Evolutionary conservation across 768 basidiomycete species (phyloP).

Genomic region (Amanita thiersii): DNA sequence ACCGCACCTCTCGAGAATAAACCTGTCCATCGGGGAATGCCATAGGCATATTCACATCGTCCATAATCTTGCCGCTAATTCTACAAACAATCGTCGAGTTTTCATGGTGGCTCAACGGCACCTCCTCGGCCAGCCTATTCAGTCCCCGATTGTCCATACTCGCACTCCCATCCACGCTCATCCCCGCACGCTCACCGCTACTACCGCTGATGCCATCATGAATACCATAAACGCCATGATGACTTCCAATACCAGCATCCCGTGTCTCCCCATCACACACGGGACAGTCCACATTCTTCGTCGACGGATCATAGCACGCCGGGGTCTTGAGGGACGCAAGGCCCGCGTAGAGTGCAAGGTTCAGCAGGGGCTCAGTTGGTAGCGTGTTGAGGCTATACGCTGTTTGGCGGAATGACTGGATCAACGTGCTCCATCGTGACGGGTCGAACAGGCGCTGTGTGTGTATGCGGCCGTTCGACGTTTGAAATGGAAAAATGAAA

Average conservation of each 20-base stretch:
- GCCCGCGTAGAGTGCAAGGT: constrained; percentile 87
- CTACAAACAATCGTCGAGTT: constrained; percentile 94
- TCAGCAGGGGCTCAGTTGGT: constrained; percentile 79
- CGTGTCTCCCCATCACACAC: constrained; percentile 64
- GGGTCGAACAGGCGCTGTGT: constrained; percentile 74
- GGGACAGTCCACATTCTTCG: constrained; percentile 83
- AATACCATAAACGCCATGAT: constrained; percentile 5
- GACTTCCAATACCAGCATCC: constrained; percentile 1
- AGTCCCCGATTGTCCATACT: constrained; percentile 42
- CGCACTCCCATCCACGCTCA: too few species aligned
- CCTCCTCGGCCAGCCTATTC: constrained; percentile 71
- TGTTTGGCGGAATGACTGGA: constrained; percentile 73
- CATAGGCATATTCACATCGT: constrained; percentile 89
- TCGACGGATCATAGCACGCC: constrained; percentile 58
- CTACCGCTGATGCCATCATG: too few species aligned
- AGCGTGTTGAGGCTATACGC: constrained; percentile 85
- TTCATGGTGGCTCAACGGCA: constrained; percentile 88
- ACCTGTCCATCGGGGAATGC: constrained; percentile 87
- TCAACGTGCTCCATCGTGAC: constrained; percentile 68
- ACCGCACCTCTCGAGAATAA: constrained; percentile 87
- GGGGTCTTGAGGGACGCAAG: constrained; percentile 87
- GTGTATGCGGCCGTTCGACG: too few species aligned
- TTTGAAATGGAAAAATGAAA: too few species aligned
- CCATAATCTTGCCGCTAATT: constrained; percentile 90
- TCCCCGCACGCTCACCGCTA: too few species aligned